Percentiles rank a stretch among this genome's conserved stretches.
These are phyloP conservation scores for Tuber brumale DNA, from an alignment of 495 filamentous ascomycete species.

Conservation along the genomic window DNA sequence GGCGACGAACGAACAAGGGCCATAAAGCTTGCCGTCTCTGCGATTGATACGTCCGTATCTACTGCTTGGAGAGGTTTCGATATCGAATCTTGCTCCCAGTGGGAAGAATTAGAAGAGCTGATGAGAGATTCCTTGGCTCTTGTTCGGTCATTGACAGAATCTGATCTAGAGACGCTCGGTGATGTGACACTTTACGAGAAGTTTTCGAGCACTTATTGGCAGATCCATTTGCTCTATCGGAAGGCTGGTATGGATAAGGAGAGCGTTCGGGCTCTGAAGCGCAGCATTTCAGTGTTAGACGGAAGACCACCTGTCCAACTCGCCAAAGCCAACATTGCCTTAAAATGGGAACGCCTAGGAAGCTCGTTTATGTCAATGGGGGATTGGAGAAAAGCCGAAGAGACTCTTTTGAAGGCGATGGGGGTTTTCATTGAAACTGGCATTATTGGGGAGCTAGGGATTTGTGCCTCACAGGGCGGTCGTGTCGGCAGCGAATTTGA, in stretches of 20 bases:
- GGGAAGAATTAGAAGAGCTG: slow-evolving; percentile 30
- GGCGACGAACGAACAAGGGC: slow-evolving; percentile 28
- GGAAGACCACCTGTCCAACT: slow-evolving; percentile 29
- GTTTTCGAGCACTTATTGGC: slow-evolving; percentile 39
- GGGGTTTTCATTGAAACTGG: slow-evolving; percentile 28
- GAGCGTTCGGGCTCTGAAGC: slow-evolving; percentile 29
- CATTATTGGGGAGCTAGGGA: slow-evolving; percentile 28
- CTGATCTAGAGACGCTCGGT: slow-evolving; percentile 9
- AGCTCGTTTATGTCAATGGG: slow-evolving; percentile 26
- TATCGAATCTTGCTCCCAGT: slow-evolving; percentile 16
- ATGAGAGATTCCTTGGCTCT: slow-evolving; percentile 30
- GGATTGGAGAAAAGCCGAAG: slow-evolving; percentile 35
- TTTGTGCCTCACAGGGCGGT: slow-evolving; percentile 22
- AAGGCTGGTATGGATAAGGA: slow-evolving; percentile 33
- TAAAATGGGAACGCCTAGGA: slow-evolving; percentile 36
- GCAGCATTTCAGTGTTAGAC: slow-evolving; percentile 25
- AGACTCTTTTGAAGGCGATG: slow-evolving; percentile 30
- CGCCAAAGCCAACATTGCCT: slow-evolving; percentile 20
- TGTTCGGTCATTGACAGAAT: slow-evolving; percentile 25
- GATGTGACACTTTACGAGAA: slow-evolving; percentile 36
- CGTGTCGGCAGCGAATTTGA: slow-evolving; percentile 19
- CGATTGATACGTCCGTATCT: slow-evolving; percentile 35
- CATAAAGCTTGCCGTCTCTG: slow-evolving; percentile 28
- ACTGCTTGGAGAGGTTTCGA: slow-evolving; percentile 35
- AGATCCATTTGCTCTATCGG: slow-evolving; percentile 34